Conservation (phyloP, 1,284 basidiomycete species). For the Trichosporon faecale region DNA sequence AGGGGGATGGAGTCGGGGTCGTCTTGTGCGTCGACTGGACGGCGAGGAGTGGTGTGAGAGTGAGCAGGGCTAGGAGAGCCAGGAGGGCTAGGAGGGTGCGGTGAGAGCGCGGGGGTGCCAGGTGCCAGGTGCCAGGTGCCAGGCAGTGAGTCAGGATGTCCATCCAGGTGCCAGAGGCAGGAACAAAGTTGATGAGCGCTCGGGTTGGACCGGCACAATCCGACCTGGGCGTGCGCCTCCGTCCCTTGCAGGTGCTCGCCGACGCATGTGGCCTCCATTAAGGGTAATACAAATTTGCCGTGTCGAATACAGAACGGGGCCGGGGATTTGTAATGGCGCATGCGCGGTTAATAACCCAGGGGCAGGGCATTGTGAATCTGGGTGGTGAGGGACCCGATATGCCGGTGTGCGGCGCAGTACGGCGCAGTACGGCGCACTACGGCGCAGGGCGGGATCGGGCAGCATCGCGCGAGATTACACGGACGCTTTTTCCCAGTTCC, state of each 20-base stretch:
- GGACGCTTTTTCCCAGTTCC: background rate
- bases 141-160: background rate
- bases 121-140: no score
- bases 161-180: background rate
- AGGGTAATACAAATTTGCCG: background rate
- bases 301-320: background rate
- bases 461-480: slow-evolving; percentile 3
- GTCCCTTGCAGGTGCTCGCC: background rate
- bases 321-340: background rate
- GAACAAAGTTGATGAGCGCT: slow-evolving; percentile 11
- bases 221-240: slow-evolving; percentile 5
- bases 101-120: slow-evolving; percentile 1
- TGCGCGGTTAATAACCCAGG: background rate
- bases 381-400: background rate
- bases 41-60: background rate
- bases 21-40: background rate
- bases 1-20: background rate
- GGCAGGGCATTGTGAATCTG: no score
- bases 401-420: background rate
- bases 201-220: slow-evolving; percentile 10
- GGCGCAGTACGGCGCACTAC: background rate
- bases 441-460: background rate
- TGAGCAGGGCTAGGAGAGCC: background rate
- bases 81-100: background rate
- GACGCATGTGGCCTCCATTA: no score